Conservation (phyloP, 129 eudicot genomes). For the Arctium minus region DNA sequence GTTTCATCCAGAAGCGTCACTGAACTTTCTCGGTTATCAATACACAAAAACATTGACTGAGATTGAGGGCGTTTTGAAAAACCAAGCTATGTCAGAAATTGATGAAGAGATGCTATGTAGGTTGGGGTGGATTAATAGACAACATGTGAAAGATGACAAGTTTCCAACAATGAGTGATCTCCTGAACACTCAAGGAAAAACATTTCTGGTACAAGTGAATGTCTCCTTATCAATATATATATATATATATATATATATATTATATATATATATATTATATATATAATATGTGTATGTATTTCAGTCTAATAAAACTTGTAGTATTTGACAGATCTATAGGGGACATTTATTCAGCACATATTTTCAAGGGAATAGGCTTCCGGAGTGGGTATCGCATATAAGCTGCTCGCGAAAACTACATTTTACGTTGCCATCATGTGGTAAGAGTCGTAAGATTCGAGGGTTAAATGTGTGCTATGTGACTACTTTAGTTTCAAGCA, state of each 20-base stretch:
- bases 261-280: too few relatives aligned
- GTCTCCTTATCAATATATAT: background rate
- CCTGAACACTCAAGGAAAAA: background rate
- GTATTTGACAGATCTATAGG: background rate
- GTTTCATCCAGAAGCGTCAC: too few relatives aligned
- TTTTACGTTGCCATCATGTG: too few relatives aligned
- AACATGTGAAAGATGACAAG: background rate
- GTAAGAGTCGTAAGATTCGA: too few relatives aligned
- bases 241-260: too few relatives aligned
- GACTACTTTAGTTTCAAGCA: background rate
- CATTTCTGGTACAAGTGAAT: background rate
- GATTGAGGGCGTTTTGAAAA: background rate
- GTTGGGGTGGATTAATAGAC: background rate
- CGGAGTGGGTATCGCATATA: slow-evolving; percentile 4
- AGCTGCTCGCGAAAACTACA: background rate
- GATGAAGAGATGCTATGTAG: background rate
- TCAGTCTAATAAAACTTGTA: background rate
- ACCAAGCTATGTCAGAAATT: background rate
- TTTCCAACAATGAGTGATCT: background rate
- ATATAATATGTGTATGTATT: too few relatives aligned
- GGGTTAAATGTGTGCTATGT: too few relatives aligned
- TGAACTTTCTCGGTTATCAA: too few relatives aligned
- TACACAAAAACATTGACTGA: too few relatives aligned
- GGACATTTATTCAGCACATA: slow-evolving; percentile 16
- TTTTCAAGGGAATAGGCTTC: slow-evolving; percentile 18